Conservation (phyloP, 805 yeast species). For the Candida khao-thaluensis region DNA sequence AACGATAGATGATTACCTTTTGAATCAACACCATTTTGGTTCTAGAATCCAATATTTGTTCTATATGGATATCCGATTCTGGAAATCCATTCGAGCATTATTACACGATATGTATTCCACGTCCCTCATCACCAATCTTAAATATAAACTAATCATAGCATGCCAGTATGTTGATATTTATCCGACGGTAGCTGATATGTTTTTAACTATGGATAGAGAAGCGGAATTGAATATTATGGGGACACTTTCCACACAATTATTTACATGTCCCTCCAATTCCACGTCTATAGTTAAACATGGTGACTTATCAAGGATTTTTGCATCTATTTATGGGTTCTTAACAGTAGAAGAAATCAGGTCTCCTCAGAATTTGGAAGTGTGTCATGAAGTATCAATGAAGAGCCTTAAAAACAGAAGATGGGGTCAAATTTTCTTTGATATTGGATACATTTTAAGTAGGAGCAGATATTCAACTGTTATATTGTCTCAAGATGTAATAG, state of each 20-base stretch:
- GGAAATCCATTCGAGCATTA: conserved; percentile 58
- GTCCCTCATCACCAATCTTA: conserved; percentile 58
- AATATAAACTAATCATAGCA: conserved; percentile 59
- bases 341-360: conserved; percentile 51
- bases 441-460: conserved; percentile 73
- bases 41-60: conserved; percentile 59
- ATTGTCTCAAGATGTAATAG: conserved; percentile 45
- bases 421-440: conserved; percentile 76
- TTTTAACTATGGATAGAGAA: conserved; percentile 75
- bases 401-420: conserved; percentile 68
- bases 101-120: conserved; percentile 66
- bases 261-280: conserved; percentile 85
- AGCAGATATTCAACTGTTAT: conserved; percentile 55
- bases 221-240: conserved; percentile 79
- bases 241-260: conserved; percentile 77
- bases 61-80: conserved; percentile 68
- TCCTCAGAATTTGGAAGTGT: conserved; percentile 40
- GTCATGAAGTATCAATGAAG: conserved; percentile 38
- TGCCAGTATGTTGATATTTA: conserved; percentile 82
- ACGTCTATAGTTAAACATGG: conserved; percentile 61
- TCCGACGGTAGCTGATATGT: conserved; percentile 70
- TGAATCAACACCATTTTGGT: conserved; percentile 35
- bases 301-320: conserved; percentile 59
- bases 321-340: conserved; percentile 61
- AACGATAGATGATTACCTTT: conserved; percentile 24